Evolutionary conservation across 371 early-diverging fungal species (phyloP).

Genomic region (Apophysomyces trapeziformis): DNA sequence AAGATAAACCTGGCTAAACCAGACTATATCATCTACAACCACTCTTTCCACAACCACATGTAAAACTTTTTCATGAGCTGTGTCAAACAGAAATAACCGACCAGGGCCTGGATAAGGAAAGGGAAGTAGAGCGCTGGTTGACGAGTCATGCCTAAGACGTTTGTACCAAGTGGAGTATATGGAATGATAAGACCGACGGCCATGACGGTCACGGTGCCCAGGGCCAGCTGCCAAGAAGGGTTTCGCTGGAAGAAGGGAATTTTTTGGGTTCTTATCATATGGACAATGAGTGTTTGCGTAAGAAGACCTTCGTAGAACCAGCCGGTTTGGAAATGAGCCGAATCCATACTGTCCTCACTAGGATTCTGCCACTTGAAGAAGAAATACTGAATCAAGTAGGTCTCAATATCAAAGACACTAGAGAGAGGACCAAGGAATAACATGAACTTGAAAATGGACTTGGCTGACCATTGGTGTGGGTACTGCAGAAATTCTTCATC

Average conservation of each 20-base stretch:
- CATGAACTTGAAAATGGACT: slow-evolving; percentile 44
- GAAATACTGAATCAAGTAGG: slow-evolving; percentile 39
- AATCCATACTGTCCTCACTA: slow-evolving; percentile 9
- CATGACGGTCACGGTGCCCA: slow-evolving; percentile 4
- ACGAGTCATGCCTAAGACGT: slow-evolving; percentile 21
- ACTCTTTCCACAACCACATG: slow-evolving; percentile 20
- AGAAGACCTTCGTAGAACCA: slow-evolving; percentile 47
- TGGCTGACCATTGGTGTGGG: slow-evolving; percentile 43
- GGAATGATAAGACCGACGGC: slow-evolving; percentile 21
- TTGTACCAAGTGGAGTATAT: slow-evolving; percentile 18
- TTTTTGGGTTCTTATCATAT: slow-evolving; percentile 47
- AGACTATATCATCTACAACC: slow-evolving; percentile 7
- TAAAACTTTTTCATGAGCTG: slow-evolving; percentile 23
- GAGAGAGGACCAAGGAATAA: slow-evolving; percentile 44
- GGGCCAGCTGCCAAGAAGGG: slow-evolving; percentile 22
- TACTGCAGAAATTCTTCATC: slow-evolving; percentile 38
- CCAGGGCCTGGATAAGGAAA: slow-evolving; percentile 29
- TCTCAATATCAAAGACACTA: slow-evolving; percentile 41
- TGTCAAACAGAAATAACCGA: slow-evolving; percentile 29
- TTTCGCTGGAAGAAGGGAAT: slow-evolving; percentile 36
- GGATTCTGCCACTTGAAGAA: slow-evolving; percentile 32
- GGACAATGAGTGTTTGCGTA: slow-evolving; percentile 42
- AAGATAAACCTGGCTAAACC: too few species aligned
- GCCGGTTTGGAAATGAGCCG: slow-evolving; percentile 30
- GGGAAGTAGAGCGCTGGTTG: slow-evolving; percentile 32